Evolutionary conservation across 2,329 filamentous ascomycete genomes (phyloP).

Genomic region (Delphinella strobiligena): DNA sequence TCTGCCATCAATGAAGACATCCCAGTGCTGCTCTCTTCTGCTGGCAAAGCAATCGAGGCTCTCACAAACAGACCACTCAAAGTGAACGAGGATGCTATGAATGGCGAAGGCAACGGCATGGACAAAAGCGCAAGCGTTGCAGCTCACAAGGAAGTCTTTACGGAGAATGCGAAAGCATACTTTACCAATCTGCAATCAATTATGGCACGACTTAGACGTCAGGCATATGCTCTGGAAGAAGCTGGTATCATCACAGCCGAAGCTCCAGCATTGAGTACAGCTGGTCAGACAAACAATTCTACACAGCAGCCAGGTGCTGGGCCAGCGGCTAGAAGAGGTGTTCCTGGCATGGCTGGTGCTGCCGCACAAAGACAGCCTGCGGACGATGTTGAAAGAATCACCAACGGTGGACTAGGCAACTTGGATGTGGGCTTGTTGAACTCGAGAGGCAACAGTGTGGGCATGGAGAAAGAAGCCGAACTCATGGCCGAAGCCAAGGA

Average conservation of each 20-base stretch:
- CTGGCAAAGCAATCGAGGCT: constrained; percentile 51
- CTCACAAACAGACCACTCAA: constrained; percentile 41
- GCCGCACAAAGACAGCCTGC: constrained; percentile 7
- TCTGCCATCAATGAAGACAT: constrained; percentile 60
- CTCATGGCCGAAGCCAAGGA: constrained; percentile 53
- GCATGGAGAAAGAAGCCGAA: constrained; percentile 72
- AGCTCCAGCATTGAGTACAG: constrained; percentile 19
- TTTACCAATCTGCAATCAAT: constrained; percentile 61
- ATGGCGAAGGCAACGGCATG: constrained; percentile 21
- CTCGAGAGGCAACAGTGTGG: constrained; percentile 69
- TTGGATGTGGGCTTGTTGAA: constrained; percentile 87
- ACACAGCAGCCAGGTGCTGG: neutral
- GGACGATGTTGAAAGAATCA: constrained; percentile 18
- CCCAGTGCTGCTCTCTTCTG: constrained; percentile 43
- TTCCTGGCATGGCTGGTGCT: neutral
- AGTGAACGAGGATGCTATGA: neutral
- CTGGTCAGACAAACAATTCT: constrained; percentile 2
- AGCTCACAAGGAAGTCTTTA: constrained; percentile 45
- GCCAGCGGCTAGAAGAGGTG: constrained; percentile 4
- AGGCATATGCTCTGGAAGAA: constrained; percentile 72
- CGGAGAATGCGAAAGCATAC: constrained; percentile 46
- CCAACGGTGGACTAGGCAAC: constrained; percentile 36
- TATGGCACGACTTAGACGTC: constrained; percentile 60
- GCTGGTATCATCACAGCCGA: constrained; percentile 55
- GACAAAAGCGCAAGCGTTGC: constrained; percentile 35